A percentile compares a stretch with the other conserved stretches of the same genome.
phyloP scores from a whole-genome alignment of 2,329 filamentous ascomycete species.

The Sporothrix brunneoviolacea region DNA sequence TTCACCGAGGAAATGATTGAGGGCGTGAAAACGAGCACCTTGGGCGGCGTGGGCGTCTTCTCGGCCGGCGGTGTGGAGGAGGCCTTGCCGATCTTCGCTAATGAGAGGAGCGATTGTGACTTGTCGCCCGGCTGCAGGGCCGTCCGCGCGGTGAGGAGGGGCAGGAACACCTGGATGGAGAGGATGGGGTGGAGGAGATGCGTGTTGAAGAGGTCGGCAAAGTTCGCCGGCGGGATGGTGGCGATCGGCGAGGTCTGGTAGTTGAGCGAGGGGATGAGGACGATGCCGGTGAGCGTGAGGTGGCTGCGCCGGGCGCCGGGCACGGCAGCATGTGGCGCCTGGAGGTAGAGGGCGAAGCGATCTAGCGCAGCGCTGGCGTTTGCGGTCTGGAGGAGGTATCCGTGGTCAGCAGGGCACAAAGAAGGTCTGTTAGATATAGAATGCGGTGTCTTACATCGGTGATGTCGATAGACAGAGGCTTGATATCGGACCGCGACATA shows the following conservation, averaged over 20 bases:
- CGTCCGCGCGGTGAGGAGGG: conserved; percentile 60
- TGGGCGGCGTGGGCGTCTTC: conserved; percentile 35
- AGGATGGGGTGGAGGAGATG: conserved; percentile 86
- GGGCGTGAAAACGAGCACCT: conserved; percentile 71
- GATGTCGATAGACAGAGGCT: conserved; percentile 74
- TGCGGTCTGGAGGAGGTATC: conserved; percentile 48
- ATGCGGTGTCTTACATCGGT: conserved; percentile 54
- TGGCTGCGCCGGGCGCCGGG: conserved; percentile 69
- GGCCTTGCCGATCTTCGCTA: conserved; percentile 8
- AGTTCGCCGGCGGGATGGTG: conserved; percentile 73
- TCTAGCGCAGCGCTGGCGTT: conserved; percentile 63
- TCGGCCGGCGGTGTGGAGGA: background rate
- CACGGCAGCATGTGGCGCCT: conserved; percentile 68
- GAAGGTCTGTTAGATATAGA: too few relatives aligned
- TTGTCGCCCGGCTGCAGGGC: conserved; percentile 31
- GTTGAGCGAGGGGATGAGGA: conserved; percentile 74
- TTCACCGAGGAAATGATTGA: conserved; percentile 73
- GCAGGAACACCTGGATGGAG: conserved; percentile 83
- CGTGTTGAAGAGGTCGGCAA: conserved; percentile 87
- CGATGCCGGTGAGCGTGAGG: conserved; percentile 68
- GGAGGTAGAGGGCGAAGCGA: conserved; percentile 64
- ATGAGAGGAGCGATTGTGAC: conserved; percentile 14
- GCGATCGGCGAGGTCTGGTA: conserved; percentile 81
- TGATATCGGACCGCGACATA: conserved; percentile 73
- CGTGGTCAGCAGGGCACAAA: too few relatives aligned